Evolutionary conservation across 2,329 filamentous ascomycete species (phyloP).

Genomic region (Sporothrix humicola): DNA sequence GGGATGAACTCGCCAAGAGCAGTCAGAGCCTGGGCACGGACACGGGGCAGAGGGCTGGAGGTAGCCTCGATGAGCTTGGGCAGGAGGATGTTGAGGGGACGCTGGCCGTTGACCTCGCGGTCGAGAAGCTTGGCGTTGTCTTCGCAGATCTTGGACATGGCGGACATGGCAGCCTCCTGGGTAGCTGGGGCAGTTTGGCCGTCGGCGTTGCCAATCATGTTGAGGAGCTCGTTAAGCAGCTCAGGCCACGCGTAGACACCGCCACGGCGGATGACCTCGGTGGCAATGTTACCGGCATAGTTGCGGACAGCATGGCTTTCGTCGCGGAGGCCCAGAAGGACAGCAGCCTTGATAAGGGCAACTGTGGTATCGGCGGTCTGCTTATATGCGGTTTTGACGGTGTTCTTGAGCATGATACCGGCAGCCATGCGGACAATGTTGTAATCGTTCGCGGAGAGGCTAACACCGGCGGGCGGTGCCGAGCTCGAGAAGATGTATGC

Average conservation of each 20-base stretch:
- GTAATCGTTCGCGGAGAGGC: slow-evolving; percentile 66
- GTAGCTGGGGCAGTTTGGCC: slow-evolving; percentile 72
- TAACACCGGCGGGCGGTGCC: slow-evolving; percentile 65
- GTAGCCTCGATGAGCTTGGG: slow-evolving; percentile 91
- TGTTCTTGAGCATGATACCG: slow-evolving; percentile 95
- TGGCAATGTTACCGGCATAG: slow-evolving; percentile 91
- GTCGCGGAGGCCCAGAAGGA: slow-evolving; percentile 82
- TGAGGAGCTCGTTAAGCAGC: slow-evolving; percentile 80
- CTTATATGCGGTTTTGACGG: slow-evolving; percentile 77
- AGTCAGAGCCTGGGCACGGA: slow-evolving; percentile 78
- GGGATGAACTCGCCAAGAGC: slow-evolving; percentile 92
- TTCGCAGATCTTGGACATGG: slow-evolving; percentile 93
- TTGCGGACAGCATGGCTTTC: slow-evolving; percentile 80
- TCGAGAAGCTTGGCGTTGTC: slow-evolving; percentile 89
- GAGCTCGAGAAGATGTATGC: slow-evolving; percentile 83
- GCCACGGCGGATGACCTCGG: slow-evolving; percentile 83
- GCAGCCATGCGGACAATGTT: slow-evolving; percentile 83
- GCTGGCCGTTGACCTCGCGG: slow-evolving; percentile 84
- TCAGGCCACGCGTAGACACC: slow-evolving; percentile 92
- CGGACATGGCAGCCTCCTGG: slow-evolving; percentile 92
- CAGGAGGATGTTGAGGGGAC: slow-evolving; percentile 85
- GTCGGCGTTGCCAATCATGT: slow-evolving; percentile 74
- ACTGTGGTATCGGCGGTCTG: slow-evolving; percentile 75
- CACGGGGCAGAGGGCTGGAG: slow-evolving; percentile 73
- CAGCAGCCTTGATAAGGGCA: slow-evolving; percentile 76